Percentiles rank a stretch among this genome's conserved stretches.
These are phyloP conservation scores for Fusarium lyarnte DNA, from an alignment of 2,329 filamentous ascomycete genomes.

Conservation along the genomic window DNA sequence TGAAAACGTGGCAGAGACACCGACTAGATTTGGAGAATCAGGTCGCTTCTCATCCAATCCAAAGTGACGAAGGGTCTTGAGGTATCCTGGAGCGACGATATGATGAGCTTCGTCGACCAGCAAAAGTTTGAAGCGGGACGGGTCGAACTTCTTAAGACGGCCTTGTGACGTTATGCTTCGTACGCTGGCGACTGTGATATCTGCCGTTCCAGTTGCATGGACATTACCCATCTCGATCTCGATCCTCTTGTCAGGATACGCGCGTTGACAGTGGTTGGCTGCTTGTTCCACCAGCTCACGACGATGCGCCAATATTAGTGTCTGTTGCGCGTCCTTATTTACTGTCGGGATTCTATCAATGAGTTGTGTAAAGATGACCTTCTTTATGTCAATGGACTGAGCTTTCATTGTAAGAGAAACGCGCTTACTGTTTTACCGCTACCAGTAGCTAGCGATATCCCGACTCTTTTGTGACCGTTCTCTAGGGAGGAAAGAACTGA, in stretches of 20 bases:
- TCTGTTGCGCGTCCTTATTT: slow-evolving; percentile 69
- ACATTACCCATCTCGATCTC: slow-evolving; percentile 91
- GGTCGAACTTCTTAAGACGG: slow-evolving; percentile 85
- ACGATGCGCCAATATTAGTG: slow-evolving; percentile 90
- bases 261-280: slow-evolving; percentile 79
- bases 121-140: slow-evolving; percentile 82
- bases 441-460: slow-evolving; percentile 87
- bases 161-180: slow-evolving; percentile 82
- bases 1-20: slow-evolving; percentile 84
- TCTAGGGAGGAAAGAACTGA: slow-evolving; percentile 76
- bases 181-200: slow-evolving; percentile 94
- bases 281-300: slow-evolving; percentile 96
- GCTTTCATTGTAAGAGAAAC: neutral
- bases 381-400: slow-evolving; percentile 11
- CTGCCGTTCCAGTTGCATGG: slow-evolving; percentile 80
- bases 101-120: slow-evolving; percentile 98
- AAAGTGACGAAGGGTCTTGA: slow-evolving; percentile 81
- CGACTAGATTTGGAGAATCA: slow-evolving; percentile 74
- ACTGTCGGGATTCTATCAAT: slow-evolving; percentile 76
- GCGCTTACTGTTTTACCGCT: slow-evolving; percentile 82
- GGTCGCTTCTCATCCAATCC: slow-evolving; percentile 63
- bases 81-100: slow-evolving; percentile 86
- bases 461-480: slow-evolving; percentile 79
- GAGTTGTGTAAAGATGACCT: slow-evolving; percentile 96
- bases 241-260: slow-evolving; percentile 82